These are phyloP conservation scores for Phytophthora agathidicida DNA, from an alignment of 352 stramenopile genomes.

Conservation along the genomic window DNA sequence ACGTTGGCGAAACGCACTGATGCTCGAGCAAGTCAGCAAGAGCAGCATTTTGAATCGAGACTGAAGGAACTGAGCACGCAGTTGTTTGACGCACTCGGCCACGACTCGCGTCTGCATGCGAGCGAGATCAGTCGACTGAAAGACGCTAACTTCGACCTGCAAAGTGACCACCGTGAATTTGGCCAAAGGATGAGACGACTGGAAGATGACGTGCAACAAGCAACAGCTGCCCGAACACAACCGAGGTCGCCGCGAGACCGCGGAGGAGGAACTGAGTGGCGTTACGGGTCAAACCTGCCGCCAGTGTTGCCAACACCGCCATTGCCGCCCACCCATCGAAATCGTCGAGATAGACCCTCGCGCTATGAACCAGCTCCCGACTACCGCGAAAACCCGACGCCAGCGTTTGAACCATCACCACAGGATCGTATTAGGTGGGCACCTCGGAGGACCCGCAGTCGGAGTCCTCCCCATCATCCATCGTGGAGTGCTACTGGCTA, in stretches of 20 bases:
- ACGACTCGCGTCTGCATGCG: constrained; percentile 48
- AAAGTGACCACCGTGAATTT: constrained; percentile 39
- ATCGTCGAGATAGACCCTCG: constrained; percentile 25
- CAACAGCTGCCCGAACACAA: background rate
- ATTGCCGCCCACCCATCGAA: constrained; percentile 5
- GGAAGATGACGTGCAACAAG: constrained; percentile 35
- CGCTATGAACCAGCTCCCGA: constrained; percentile 32
- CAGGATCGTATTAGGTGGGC: constrained; percentile 26
- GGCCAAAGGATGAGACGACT: constrained; percentile 31
- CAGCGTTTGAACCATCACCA: constrained; percentile 13
- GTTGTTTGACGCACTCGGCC: constrained; percentile 47
- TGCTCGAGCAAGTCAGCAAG: constrained; percentile 20
- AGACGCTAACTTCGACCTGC: constrained; percentile 53
- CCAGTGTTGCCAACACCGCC: constrained; percentile 3
- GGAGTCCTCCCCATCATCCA: constrained; percentile 25
- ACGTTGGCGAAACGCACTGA: constrained; percentile 35
- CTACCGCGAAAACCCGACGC: background rate
- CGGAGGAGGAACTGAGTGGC: constrained; percentile 5
- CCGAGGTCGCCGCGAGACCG: constrained; percentile 19
- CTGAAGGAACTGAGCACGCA: constrained; percentile 43
- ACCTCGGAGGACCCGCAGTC: constrained; percentile 24
- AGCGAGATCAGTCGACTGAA: constrained; percentile 55
- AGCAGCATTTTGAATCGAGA: constrained; percentile 34
- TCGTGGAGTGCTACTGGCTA: constrained; percentile 3
- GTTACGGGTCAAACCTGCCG: background rate